A percentile compares a stretch with the other conserved stretches of the same genome.
These are phyloP conservation scores for Fusarium sp. DNA, from an alignment of 2,329 filamentous ascomycete genomes.

Conservation along the genomic window DNA sequence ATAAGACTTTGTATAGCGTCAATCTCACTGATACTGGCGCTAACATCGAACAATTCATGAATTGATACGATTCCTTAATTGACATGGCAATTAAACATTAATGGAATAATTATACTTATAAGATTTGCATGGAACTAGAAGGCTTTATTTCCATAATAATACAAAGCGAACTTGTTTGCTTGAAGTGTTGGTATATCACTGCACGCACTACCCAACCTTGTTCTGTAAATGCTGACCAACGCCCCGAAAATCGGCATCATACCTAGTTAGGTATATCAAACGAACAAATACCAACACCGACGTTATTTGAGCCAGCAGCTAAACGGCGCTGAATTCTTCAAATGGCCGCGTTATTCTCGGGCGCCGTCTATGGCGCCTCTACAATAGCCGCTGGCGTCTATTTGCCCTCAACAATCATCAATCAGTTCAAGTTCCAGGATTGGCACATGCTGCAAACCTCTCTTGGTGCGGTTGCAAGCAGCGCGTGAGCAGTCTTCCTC, in stretches of 20 bases:
- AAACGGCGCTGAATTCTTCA: neutral
- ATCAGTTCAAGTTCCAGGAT: conserved; percentile 68
- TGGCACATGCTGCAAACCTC: conserved; percentile 75
- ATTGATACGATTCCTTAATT: neutral
- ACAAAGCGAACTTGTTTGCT: neutral
- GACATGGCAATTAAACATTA: neutral
- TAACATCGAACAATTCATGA: neutral
- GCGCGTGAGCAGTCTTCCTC: conserved; percentile 59
- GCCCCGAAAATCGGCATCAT: conserved; percentile 21
- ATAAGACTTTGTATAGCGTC: neutral
- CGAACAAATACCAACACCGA: neutral
- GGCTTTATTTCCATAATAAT: neutral
- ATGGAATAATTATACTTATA: no score
- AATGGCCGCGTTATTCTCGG: conserved; percentile 55
- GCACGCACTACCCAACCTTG: neutral
- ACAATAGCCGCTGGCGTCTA: conserved; percentile 69
- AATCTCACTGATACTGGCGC: neutral
- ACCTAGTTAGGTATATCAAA: neutral
- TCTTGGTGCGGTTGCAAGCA: conserved; percentile 68
- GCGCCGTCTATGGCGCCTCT: conserved; percentile 69
- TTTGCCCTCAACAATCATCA: conserved; percentile 66
- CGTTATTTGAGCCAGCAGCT: neutral
- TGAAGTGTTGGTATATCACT: neutral
- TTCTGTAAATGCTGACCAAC: neutral
- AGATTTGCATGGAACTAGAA: rapidly evolving